Evolutionary conservation across 108 stramenopile genomes (phyloP).

Genomic region (Skeletonema grethae): DNA sequence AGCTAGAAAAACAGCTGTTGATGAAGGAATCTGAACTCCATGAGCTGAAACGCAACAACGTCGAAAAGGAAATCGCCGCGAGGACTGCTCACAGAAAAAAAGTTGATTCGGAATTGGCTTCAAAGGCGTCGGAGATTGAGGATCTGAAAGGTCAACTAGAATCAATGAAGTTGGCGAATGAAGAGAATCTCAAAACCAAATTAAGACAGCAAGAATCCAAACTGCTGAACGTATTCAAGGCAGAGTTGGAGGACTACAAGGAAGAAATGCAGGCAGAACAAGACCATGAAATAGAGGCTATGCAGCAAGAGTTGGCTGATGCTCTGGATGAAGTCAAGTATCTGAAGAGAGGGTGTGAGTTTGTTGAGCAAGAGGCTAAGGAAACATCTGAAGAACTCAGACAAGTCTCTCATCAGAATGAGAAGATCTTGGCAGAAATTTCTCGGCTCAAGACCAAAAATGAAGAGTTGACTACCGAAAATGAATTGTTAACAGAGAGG

Average conservation of each 20-base stretch:
- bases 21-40: background rate
- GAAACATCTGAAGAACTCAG: background rate
- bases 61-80: background rate
- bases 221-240: background rate
- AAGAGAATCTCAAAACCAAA: background rate
- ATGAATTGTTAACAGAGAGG: background rate
- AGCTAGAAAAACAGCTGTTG: background rate
- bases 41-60: conserved; percentile 1
- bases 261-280: background rate
- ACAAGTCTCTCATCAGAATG: background rate
- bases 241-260: background rate
- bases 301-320: background rate
- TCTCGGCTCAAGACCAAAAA: background rate
- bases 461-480: background rate
- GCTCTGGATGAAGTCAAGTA: background rate
- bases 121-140: background rate
- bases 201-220: conserved; percentile 1
- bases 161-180: background rate
- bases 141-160: background rate
- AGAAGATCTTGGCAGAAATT: background rate
- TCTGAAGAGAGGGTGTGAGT: background rate
- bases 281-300: background rate
- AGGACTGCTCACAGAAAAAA: background rate
- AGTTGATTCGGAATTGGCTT: background rate
- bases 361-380: conserved; percentile 1